phyloP scores from a whole-genome alignment of 106 monocot species.

The Acanthochlamys bracteata region DNA sequence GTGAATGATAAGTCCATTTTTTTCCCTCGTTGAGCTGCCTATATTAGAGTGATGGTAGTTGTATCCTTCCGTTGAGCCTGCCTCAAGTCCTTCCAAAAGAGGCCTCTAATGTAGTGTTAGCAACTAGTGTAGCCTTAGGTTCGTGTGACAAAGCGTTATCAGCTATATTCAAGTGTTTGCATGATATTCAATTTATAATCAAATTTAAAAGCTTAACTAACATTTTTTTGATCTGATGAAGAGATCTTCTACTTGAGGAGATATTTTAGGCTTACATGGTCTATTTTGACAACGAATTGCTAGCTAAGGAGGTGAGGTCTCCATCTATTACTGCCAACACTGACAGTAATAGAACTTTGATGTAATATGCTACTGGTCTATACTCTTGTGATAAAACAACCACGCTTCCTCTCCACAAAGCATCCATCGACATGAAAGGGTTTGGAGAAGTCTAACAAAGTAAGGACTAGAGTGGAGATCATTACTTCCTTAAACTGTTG shows the following conservation, averaged over 20 bases:
- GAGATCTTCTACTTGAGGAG: too few species aligned
- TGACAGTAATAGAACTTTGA: neutral
- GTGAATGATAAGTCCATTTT: too few species aligned
- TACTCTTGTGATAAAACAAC: neutral
- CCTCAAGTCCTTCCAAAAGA: too few species aligned
- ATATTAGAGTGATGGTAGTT: too few species aligned
- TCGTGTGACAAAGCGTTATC: neutral
- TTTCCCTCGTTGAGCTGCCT: too few species aligned
- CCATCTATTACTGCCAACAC: neutral
- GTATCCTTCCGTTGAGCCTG: too few species aligned
- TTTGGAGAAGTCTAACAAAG: neutral
- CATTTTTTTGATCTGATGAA: too few species aligned
- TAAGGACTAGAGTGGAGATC: neutral
- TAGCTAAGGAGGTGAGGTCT: neutral
- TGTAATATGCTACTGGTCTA: constrained; percentile 3
- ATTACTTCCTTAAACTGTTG: neutral
- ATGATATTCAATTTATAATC: neutral
- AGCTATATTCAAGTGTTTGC: neutral
- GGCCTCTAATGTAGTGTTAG: too few species aligned
- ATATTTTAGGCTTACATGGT: neutral
- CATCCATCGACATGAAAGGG: constrained; percentile 5
- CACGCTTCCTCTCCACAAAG: neutral
- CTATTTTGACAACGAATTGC: too few species aligned
- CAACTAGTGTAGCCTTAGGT: too few species aligned
- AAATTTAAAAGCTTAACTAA: neutral